Evolutionary conservation across 2,329 filamentous ascomycete species (phyloP).

Genomic region (Elsinoe arachidis): DNA sequence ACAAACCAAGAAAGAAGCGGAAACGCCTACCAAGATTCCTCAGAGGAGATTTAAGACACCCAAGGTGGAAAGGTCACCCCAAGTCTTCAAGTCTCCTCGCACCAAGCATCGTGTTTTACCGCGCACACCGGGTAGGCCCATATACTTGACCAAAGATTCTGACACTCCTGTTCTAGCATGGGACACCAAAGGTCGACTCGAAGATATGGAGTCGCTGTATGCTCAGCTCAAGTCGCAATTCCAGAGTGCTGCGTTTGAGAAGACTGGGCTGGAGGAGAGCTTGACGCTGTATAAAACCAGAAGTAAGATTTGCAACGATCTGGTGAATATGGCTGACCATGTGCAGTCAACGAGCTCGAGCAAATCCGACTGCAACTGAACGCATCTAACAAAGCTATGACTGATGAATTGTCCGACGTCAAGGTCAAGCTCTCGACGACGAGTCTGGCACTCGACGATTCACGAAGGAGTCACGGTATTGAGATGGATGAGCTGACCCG

Average conservation of each 20-base stretch:
- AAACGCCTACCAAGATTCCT: conserved; percentile 19
- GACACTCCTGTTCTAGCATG: conserved; percentile 61
- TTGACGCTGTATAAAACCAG: conserved; percentile 65
- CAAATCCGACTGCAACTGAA: conserved; percentile 42
- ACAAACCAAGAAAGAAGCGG: conserved; percentile 14
- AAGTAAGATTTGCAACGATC: conserved; percentile 44
- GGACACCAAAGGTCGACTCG: conserved; percentile 70
- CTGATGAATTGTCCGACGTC: conserved; percentile 58
- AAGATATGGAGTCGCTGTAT: conserved; percentile 68
- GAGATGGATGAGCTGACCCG: conserved; percentile 45
- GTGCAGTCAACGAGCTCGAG: conserved; percentile 50
- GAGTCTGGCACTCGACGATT: conserved; percentile 44
- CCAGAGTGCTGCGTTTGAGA: conserved; percentile 58
- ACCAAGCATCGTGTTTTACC: conserved; percentile 14
- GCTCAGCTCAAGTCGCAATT: conserved; percentile 64
- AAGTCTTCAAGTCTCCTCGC: conserved; percentile 14
- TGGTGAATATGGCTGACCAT: conserved; percentile 10
- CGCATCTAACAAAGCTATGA: conserved; percentile 47
- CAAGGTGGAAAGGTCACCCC: conserved; percentile 13
- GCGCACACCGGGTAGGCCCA: conserved; percentile 24
- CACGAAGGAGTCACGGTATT: conserved; percentile 43
- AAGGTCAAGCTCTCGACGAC: conserved; percentile 44
- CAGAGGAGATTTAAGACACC: conserved; percentile 15
- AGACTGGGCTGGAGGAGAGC: conserved; percentile 62
- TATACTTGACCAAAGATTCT: conserved; percentile 60